Base-by-base conservation (phyloP, 352 stramenopile genomes). In the Phytophthora pini region DNA sequence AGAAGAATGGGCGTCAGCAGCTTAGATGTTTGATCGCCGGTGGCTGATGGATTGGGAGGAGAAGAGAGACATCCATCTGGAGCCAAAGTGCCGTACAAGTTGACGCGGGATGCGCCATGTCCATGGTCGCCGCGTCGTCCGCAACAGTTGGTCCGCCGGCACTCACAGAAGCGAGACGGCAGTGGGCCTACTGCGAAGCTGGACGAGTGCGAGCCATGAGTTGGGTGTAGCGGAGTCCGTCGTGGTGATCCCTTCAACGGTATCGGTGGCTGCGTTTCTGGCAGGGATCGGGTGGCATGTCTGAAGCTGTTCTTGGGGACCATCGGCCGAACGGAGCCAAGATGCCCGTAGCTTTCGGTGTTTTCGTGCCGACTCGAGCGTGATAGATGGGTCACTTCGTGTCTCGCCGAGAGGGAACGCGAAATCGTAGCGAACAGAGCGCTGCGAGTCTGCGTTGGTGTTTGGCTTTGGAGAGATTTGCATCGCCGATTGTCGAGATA, bases 111-210 rank as follows among this genome's bases (percentile, higher is more conserved):
- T 68, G 57, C 51, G 63, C 63, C 55, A 66, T 64, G 51, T 70
- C 56, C 60, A 46, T 20, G 27, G 48, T 61, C 31, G 65, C 44
- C 48, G 55, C 20, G 60, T 66, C 54, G 39, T 70, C 26, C 38
- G 11, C 17, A 70, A 53, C 60, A 73, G 61, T 65, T 74, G 60
- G 65, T 74, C 65, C 58, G 40, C 50, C 50, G 20, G 58, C 64
- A 68, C n/a, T 29, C 50, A 43, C 57, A 72, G 59, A 72, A 61
- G 40, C 52, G 65, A 64, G 51, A 49, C 51, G 20, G n/a, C n/a
- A 36, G 41, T 56, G 24, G 38, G 58, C 44, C 51, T 44, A 34
- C 17, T 31, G 2, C 36, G 32, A 55, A 47, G 55, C 45, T 26
- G 31, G 31, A 50, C 55, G 11, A 40, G 13, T 38, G 40, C 61